Base-by-base conservation (phyloP, 345 rosid species). In the Euclidium syriacum region DNA sequence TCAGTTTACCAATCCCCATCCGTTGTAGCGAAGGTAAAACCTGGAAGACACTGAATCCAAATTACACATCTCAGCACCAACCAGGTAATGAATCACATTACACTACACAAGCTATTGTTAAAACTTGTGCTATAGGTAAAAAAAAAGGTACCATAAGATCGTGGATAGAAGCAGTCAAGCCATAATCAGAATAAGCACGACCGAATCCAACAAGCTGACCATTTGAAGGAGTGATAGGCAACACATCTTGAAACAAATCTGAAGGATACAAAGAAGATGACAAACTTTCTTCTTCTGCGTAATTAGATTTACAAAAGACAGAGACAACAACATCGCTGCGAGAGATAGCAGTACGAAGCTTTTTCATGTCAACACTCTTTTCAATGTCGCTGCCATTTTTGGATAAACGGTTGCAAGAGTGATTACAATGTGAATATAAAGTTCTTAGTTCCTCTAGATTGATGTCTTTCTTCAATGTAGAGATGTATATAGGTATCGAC, bases 111-210 rank as follows among this genome's bases (percentile, higher is more conserved):
- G 16, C 62, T 44, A 3, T 26, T 44, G 5, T 26, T 56, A 46
- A 3, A 26, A 43, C 24, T 24, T 23, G 6, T 50, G 52, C 1
- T 41, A 42, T 35, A 55, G 20, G 15, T 22, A 12, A 50, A 36
- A 47, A 42, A 3, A 30, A 38, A 22, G 15, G 18, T 68, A 85
- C 96, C 97, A 87, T 78, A 43, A 89, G 78, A 77, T 92, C 95
- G 25, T 81, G 70, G 36, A 92, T 79, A 49, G 98, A 82, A 52
- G 98, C 96, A 10, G 95, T 88, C 79, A 92, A 79, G 53, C 88
- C 86, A 30, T 56, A 7, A 68, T 92, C 96, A 62, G 96, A 86
- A 70, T 89, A 86, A 3, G 88, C 96, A 30, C 95, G 83, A 27
- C 95, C 95, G 29, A 92, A 85, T 19, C 94, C 98, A 50, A 92